Conservation (phyloP, 305 asterid species). For the Nicotiana rustica region DNA sequence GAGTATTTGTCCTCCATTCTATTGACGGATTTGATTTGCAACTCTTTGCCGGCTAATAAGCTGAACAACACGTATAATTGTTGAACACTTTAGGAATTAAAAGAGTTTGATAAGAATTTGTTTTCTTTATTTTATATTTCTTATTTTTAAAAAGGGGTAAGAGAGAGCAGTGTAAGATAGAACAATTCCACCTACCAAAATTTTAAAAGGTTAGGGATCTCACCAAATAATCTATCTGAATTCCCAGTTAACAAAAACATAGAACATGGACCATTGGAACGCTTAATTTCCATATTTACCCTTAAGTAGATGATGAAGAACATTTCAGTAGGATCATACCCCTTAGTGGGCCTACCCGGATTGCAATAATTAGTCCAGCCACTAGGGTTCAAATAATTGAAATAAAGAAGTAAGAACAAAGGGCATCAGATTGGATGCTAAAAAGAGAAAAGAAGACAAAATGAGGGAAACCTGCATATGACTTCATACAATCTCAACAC, state of each 20-base stretch:
- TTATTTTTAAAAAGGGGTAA: neutral
- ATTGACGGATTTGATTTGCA: neutral
- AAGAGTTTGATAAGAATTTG: no score
- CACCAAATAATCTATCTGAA: neutral
- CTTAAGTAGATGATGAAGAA: no score
- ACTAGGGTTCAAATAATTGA: no score
- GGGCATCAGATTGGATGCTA: no score
- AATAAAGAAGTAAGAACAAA: no score
- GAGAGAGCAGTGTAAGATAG: neutral
- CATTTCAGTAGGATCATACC: no score
- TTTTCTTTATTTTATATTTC: no score
- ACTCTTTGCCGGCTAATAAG: neutral
- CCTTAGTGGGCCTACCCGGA: neutral
- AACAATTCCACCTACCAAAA: neutral
- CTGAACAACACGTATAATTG: neutral
- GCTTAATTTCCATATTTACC: no score
- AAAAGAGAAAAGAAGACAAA: no score
- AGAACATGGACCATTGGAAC: neutral
- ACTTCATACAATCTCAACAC: neutral
- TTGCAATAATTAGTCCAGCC: neutral
- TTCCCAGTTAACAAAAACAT: neutral
- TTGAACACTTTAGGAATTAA: neutral
- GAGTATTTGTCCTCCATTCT: neutral
- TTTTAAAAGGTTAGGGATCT: no score
- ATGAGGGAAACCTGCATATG: neutral